phyloP scores from a whole-genome alignment of 441 rosid genomes.

The Euphorbia celastroides region DNA sequence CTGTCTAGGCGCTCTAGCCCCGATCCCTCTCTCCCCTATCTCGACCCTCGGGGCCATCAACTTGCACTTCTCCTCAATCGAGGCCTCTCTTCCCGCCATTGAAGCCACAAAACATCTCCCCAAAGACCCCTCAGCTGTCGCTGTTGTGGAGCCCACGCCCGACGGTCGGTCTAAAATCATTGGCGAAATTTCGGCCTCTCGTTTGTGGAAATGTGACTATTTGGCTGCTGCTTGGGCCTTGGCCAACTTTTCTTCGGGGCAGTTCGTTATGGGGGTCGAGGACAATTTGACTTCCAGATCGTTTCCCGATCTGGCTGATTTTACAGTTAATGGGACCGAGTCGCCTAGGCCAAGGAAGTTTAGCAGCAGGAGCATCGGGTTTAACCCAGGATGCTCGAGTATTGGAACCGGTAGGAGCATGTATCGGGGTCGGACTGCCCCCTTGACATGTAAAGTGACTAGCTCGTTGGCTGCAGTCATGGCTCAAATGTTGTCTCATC shows the following conservation, averaged over 20 bases:
- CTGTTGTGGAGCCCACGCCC: slow-evolving; percentile 54
- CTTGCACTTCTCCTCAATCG: slow-evolving; percentile 44
- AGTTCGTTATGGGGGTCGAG: slow-evolving; percentile 92
- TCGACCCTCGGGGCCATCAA: slow-evolving; percentile 64
- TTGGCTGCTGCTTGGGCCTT: slow-evolving; percentile 89
- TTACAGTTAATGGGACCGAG: slow-evolving; percentile 33
- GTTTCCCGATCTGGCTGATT: slow-evolving; percentile 46
- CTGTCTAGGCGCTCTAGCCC: slow-evolving; percentile 95
- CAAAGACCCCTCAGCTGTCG: slow-evolving; percentile 71
- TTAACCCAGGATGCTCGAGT: slow-evolving; percentile 54
- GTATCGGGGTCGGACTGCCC: slow-evolving; percentile 91
- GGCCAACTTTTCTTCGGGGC: slow-evolving; percentile 81
- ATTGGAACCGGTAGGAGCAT: slow-evolving; percentile 62
- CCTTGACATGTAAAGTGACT: slow-evolving; percentile 71
- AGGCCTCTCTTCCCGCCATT: slow-evolving; percentile 66
- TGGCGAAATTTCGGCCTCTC: slow-evolving; percentile 89
- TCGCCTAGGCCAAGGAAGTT: slow-evolving; percentile 54
- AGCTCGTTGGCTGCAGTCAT: slow-evolving; percentile 92
- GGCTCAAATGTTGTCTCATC: slow-evolving; percentile 96
- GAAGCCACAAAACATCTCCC: slow-evolving; percentile 44
- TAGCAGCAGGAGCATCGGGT: slow-evolving; percentile 84
- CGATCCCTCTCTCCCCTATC: slow-evolving; percentile 79
- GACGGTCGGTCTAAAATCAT: slow-evolving; percentile 59
- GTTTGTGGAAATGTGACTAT: slow-evolving; percentile 93
- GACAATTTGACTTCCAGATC: slow-evolving; percentile 60